Conservation (phyloP, 2,329 filamentous ascomycete genomes). For the Metarhizium humberi region DNA sequence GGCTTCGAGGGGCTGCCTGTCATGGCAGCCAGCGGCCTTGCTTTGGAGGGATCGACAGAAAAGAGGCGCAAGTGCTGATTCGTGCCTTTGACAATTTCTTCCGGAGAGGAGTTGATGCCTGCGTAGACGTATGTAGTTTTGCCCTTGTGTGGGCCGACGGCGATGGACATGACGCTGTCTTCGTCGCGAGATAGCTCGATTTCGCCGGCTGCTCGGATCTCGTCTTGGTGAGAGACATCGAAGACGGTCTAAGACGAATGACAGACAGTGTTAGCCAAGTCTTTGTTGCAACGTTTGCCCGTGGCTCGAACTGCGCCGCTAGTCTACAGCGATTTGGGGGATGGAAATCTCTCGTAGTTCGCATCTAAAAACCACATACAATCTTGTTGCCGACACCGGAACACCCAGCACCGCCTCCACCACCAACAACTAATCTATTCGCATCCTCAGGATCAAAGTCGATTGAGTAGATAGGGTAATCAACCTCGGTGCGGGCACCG, state of each 20-base stretch:
- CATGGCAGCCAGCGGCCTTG: constrained; percentile 20
- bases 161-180: constrained; percentile 81
- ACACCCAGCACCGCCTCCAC: constrained; percentile 74
- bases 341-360: neutral
- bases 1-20: constrained; percentile 13
- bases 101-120: constrained; percentile 74
- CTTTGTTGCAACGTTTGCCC: neutral
- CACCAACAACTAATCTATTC: constrained; percentile 69
- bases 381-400: constrained; percentile 84
- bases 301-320: neutral
- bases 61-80: constrained; percentile 82
- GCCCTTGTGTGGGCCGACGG: constrained; percentile 51
- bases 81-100: constrained; percentile 61
- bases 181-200: constrained; percentile 74
- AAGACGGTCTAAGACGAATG: constrained; percentile 49
- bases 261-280: constrained; percentile 5
- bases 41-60: constrained; percentile 37
- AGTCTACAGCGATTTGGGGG: neutral
- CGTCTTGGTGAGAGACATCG: constrained; percentile 56
- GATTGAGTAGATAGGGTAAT: constrained; percentile 78
- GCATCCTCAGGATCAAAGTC: constrained; percentile 80
- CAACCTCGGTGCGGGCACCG: constrained; percentile 55
- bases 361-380: constrained; percentile 35
- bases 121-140: constrained; percentile 52
- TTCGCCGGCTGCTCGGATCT: constrained; percentile 58